Conservation (phyloP, 1,284 basidiomycete genomes). For the Ganoderma leucocontextum region DNA sequence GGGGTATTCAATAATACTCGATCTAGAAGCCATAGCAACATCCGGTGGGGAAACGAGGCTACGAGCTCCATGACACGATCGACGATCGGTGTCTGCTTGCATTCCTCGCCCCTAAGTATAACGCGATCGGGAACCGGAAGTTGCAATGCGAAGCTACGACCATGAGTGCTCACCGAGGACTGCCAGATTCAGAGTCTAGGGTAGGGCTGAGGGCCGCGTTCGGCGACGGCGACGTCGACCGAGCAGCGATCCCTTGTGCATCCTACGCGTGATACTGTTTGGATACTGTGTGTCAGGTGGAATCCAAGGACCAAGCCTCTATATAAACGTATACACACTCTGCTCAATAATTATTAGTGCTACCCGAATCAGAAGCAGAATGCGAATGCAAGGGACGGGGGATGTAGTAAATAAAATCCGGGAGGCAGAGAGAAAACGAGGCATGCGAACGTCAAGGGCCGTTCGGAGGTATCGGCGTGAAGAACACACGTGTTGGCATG, state of each 20-base stretch:
- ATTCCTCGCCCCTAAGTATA: background rate
- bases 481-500: background rate
- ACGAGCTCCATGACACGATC: background rate
- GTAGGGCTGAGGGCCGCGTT: too few relatives aligned
- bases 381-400: background rate
- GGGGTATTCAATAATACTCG: background rate
- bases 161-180: background rate
- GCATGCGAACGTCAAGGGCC: slow-evolving; percentile 7
- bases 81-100: background rate
- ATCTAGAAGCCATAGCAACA: background rate
- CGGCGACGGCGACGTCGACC: too few relatives aligned
- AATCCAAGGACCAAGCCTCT: background rate
- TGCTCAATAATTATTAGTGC: slow-evolving; percentile 1
- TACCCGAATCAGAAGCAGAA: background rate
- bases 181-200: too few relatives aligned
- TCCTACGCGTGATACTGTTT: background rate
- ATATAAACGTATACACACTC: background rate
- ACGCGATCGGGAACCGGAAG: background rate
- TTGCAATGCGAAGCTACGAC: background rate
- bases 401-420: background rate
- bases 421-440: background rate
- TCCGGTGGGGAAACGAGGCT: background rate
- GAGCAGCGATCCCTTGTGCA: background rate
- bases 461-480: background rate
- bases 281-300: background rate